phyloP scores from a whole-genome alignment of 768 basidiomycete genomes.

The Leccinum uliginosum region DNA sequence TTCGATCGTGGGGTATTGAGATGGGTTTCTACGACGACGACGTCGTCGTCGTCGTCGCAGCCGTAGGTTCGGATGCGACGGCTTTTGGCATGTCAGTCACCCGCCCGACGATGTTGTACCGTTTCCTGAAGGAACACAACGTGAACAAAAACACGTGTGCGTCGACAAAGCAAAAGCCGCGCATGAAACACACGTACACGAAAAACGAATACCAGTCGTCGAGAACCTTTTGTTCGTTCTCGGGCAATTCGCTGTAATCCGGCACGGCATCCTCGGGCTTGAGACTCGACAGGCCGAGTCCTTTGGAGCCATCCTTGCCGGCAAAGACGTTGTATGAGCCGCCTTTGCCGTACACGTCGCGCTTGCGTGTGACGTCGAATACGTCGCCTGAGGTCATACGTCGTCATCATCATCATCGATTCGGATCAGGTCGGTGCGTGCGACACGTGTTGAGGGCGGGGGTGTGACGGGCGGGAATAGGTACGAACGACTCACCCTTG shows the following conservation, averaged over 20 bases:
- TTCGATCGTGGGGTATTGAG: not conserved
- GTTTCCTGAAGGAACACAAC: slow-evolving; percentile 46
- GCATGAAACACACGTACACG: slow-evolving; percentile 46
- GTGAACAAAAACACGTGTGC: not conserved
- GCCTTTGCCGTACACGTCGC: slow-evolving; percentile 85
- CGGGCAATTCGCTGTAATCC: slow-evolving; percentile 75
- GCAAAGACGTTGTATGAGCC: slow-evolving; percentile 82
- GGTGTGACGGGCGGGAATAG: not conserved
- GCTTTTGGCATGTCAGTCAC: slow-evolving; percentile 52
- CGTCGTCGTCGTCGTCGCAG: not conserved
- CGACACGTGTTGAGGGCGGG: not conserved
- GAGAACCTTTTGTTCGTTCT: slow-evolving; percentile 71
- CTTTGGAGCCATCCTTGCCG: slow-evolving; percentile 89
- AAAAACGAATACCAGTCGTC: slow-evolving; percentile 92
- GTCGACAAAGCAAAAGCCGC: not conserved
- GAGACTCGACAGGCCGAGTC: slow-evolving; percentile 85
- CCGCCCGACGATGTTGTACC: slow-evolving; percentile 83
- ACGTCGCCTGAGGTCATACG: slow-evolving; percentile 51
- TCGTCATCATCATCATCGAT: not conserved
- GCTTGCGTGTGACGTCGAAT: slow-evolving; percentile 85
- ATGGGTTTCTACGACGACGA: not conserved
- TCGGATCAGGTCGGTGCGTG: not conserved
- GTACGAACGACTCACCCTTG: slow-evolving; percentile 63
- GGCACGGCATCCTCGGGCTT: slow-evolving; percentile 81
- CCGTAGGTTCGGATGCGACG: slow-evolving; percentile 17